Percentiles rank a stretch among this genome's conserved stretches.
Evolutionary conservation across 371 early-diverging fungal species (phyloP).

Genomic region (Encephalitozoon cuniculi): DNA sequence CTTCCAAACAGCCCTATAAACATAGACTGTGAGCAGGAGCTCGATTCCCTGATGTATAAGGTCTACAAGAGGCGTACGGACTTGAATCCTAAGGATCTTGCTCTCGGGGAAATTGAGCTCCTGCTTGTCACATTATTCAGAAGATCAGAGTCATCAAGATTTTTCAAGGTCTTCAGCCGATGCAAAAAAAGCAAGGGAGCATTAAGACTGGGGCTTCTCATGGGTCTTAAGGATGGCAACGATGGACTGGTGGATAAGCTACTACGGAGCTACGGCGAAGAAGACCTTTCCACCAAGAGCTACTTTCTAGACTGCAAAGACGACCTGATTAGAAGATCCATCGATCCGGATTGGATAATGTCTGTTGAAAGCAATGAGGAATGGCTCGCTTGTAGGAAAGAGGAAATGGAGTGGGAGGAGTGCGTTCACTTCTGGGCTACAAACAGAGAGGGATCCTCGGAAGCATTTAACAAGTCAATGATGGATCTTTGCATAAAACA

Average conservation of each 20-base stretch:
- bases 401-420: conserved; percentile 33
- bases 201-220: conserved; percentile 32
- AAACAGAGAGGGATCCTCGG: conserved; percentile 29
- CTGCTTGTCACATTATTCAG: conserved; percentile 30
- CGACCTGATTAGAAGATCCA: neutral
- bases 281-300: neutral
- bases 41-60: conserved; percentile 49
- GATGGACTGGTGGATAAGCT: neutral
- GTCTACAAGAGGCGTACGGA: conserved; percentile 12
- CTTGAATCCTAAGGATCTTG: neutral
- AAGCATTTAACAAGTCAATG: conserved; percentile 50
- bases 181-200: neutral
- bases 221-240: conserved; percentile 19
- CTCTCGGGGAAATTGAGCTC: neutral
- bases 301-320: neutral
- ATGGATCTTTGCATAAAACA: conserved; percentile 44
- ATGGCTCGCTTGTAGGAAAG: neutral
- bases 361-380: conserved; percentile 1
- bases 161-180: conserved; percentile 39
- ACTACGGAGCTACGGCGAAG: neutral
- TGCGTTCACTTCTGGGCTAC: conserved; percentile 41
- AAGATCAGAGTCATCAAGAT: conserved; percentile 45
- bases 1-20: neutral
- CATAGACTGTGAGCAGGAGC: conserved; percentile 53
- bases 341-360: neutral